phyloP scores from a whole-genome alignment of 31 red algal species.

The Odonthalia washingtoniensis region DNA sequence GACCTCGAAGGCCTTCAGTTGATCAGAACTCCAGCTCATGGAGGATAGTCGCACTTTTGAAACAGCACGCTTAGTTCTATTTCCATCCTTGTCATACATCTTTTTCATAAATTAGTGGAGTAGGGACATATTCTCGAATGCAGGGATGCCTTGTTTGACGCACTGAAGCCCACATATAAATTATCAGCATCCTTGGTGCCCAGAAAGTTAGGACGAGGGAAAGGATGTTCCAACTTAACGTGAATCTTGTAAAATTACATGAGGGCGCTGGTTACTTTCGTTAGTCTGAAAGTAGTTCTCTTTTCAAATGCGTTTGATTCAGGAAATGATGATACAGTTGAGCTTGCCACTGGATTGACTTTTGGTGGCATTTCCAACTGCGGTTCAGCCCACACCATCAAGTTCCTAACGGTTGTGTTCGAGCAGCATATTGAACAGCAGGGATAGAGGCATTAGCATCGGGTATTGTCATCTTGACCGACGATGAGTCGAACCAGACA shows the following conservation, averaged over 20 bases:
- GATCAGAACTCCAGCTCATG: too few species aligned
- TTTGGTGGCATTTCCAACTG: neutral
- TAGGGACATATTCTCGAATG: too few species aligned
- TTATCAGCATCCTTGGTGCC: neutral
- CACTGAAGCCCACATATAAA: neutral
- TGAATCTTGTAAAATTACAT: neutral
- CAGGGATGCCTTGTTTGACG: too few species aligned
- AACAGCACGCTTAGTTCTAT: too few species aligned
- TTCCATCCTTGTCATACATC: too few species aligned
- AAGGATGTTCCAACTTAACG: neutral
- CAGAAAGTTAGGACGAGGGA: neutral
- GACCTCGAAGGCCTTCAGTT: too few species aligned
- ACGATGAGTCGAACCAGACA: too few species aligned
- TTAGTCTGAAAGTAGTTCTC: neutral
- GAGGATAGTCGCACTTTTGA: too few species aligned
- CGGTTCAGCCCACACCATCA: conserved; percentile 4
- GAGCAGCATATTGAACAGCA: neutral
- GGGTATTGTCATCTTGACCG: neutral
- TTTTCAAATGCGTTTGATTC: neutral
- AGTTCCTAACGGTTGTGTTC: neutral
- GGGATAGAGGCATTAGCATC: neutral
- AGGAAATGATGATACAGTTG: conserved; percentile 1
- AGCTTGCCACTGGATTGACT: neutral
- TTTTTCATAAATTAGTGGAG: too few species aligned
- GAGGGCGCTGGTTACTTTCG: neutral